Evolutionary conservation across 164 flowering plant species (phyloP), one percentile per base, ranked within the genome.

Genomic region (Tinospora cordifolia): DNA sequence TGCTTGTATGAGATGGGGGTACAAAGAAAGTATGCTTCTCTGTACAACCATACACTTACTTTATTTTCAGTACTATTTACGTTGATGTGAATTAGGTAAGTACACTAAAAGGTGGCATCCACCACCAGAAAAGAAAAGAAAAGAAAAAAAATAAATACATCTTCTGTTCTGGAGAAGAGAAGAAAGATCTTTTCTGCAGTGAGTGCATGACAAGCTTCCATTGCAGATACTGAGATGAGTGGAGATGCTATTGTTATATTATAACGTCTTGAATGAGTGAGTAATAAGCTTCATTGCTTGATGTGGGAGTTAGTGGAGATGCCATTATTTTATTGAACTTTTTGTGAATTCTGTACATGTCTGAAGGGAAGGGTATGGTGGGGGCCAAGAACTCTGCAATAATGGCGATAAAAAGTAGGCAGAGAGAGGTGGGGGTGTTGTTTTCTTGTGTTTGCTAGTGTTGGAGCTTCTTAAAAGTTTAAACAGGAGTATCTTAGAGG

Each of bases 321-420:
- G 67, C 41, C 65, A 73, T 59, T 72, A 72, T 67, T 72, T 72
- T 58, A 59, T 41, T n/a, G 63, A 54, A 54, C 14, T 59, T 46
- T 8, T 39, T 51, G 27, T 47, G 47, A 65, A 65, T 68, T 49
- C n/a, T 51, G 41, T 49, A 25, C 44, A 24, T 65, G 0, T 65
- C 21, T 40, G n/a, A 40, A 57, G 47, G 27, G 69, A 4, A 30
- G 63, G 22, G 57, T n/a, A n/a, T 70, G 66, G 71, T 17, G 70
- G 75, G 71, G 9, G 69, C 66, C 66, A 51, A 69, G 69, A 70
- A 72, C 69, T 63, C 62, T 44, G 54, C 78, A 75, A 79, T 70
- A 70, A 70, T 79, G 78, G 71, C 30, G 78, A 70, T 72, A 65
- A 67, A 78, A 72, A 63, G 74, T 36, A 36, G 64, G 63, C 38